Conservation (phyloP, 169 alveolate genomes). For the Eimeria falciformis region DNA sequence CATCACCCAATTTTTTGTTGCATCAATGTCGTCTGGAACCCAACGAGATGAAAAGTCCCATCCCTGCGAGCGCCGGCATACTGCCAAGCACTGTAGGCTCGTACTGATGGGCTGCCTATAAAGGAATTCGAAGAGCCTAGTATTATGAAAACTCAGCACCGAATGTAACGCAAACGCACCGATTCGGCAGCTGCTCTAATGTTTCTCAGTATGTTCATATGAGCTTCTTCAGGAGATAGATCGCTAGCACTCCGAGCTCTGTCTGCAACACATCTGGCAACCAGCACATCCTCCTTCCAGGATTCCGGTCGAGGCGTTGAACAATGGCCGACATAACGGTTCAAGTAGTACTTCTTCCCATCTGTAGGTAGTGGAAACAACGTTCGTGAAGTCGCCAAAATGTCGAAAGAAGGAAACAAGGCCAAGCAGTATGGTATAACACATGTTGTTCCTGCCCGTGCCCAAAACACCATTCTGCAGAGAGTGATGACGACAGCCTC, state of each 20-base stretch:
- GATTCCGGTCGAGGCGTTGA: constrained; percentile 57
- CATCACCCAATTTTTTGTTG: constrained; percentile 16
- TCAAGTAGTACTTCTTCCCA: background rate
- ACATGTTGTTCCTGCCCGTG: too few relatives aligned
- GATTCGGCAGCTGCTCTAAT: constrained; percentile 66
- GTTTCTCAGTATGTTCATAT: background rate
- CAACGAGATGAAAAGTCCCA: constrained; percentile 66
- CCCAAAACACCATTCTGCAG: too few relatives aligned
- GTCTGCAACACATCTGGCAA: background rate
- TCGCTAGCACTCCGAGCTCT: background rate
- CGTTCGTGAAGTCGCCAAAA: background rate
- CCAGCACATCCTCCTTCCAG: constrained; percentile 17
- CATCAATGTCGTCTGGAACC: constrained; percentile 41
- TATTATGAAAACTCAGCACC: too few relatives aligned
- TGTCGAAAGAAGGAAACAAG: background rate
- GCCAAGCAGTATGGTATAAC: too few relatives aligned
- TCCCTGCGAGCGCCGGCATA: constrained; percentile 29
- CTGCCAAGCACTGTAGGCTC: too few relatives aligned
- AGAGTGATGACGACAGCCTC: too few relatives aligned
- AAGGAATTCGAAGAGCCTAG: too few relatives aligned
- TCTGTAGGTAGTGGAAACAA: background rate
- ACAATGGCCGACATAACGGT: constrained; percentile 39
- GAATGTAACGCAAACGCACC: background rate
- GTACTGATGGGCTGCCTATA: too few relatives aligned
- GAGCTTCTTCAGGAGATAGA: background rate